These are phyloP conservation scores for Eremothecium cymbalariae DNA, from an alignment of 1,139 yeast genomes.

Conservation along the genomic window DNA sequence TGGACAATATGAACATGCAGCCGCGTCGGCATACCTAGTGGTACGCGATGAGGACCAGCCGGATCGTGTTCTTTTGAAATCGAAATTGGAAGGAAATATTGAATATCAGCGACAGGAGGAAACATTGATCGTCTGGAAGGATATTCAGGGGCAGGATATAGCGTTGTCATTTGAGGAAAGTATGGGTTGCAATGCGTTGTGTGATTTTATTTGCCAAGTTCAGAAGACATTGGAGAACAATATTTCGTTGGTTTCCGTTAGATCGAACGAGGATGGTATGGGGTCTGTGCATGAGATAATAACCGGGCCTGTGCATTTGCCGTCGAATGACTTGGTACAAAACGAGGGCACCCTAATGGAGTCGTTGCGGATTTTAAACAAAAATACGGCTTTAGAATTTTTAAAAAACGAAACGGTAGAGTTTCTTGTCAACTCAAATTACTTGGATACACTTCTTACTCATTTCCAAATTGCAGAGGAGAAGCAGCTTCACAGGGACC, in stretches of 20 bases:
- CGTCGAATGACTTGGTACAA: slow-evolving; percentile 44
- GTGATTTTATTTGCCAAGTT: slow-evolving; percentile 67
- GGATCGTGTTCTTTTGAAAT: slow-evolving; percentile 52
- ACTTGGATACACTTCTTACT: slow-evolving; percentile 44
- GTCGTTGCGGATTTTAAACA: slow-evolving; percentile 46
- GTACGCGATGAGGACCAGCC: slow-evolving; percentile 67
- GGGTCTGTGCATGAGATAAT: slow-evolving; percentile 54
- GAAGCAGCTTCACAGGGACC: slow-evolving; percentile 40
- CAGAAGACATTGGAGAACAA: slow-evolving; percentile 59
- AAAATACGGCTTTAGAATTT: slow-evolving; percentile 49
- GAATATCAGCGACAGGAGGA: slow-evolving; percentile 94
- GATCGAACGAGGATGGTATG: slow-evolving; percentile 42
- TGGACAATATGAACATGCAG: slow-evolving; percentile 8
- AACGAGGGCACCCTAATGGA: slow-evolving; percentile 40
- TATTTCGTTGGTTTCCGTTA: slow-evolving; percentile 66
- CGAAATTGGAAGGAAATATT: slow-evolving; percentile 61
- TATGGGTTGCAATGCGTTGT: slow-evolving; percentile 76
- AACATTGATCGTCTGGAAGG: slow-evolving; percentile 92
- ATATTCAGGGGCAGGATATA: slow-evolving; percentile 64
- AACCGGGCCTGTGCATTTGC: slow-evolving; percentile 71
- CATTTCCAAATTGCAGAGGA: slow-evolving; percentile 52
- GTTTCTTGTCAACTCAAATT: slow-evolving; percentile 44
- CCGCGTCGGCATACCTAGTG: slow-evolving; percentile 43
- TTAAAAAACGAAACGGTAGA: slow-evolving; percentile 47
- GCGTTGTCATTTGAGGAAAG: slow-evolving; percentile 91